Evolutionary conservation across 23 red algal genomes (phyloP), one percentile per base, ranked within the genome.

Genomic region (Gracilaria caudata): DNA sequence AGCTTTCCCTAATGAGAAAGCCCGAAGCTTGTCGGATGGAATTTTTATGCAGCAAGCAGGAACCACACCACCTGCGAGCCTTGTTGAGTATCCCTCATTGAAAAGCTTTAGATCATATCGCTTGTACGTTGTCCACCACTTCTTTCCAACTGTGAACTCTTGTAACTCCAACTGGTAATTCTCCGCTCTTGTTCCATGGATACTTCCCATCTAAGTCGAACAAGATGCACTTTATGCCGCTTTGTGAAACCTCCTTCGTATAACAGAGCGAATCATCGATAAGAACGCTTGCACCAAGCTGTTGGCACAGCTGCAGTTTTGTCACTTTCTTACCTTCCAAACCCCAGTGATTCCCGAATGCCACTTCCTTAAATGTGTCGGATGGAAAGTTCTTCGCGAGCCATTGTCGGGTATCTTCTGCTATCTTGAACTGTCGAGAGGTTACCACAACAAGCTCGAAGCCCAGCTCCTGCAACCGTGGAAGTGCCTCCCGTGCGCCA

Each of bases 281-380:
- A 34, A 98, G 49, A 19, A 87, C 34, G 20, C 55, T 38, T 4
- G 95, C 95, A 17, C 90, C 95, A 17, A 72, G 46, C 63, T 82
- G 64, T n/a, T 77, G 20, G 51, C 95, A 98, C 58, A 98, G 34
- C 20, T 98, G 74, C 47, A 63, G 37, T 79, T 98, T 98, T 26
- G 73, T 64, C 16, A 85, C 60, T 36, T 88, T 86, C 7, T 58
- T 19, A 37, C 89, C 95, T 49, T 73, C 39, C 21, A 55, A 46
- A 1, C 85, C 85, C 95, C 95, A 98, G 24, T 94, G 86, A 79
- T 98, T 98, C 24, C 95, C 95, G 72, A 94, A 94, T 4, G 57
- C 72, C 9, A 94, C 60, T 25, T 58, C 46, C 14, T 86, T 64
- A 58, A 98, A 98, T 12, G 87, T 77, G 24, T 36, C 80, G 4